Percentiles rank a stretch among this genome's conserved stretches.
Conservation (phyloP, 139 green algal genomes). For the Eudorina sp. region DNA sequence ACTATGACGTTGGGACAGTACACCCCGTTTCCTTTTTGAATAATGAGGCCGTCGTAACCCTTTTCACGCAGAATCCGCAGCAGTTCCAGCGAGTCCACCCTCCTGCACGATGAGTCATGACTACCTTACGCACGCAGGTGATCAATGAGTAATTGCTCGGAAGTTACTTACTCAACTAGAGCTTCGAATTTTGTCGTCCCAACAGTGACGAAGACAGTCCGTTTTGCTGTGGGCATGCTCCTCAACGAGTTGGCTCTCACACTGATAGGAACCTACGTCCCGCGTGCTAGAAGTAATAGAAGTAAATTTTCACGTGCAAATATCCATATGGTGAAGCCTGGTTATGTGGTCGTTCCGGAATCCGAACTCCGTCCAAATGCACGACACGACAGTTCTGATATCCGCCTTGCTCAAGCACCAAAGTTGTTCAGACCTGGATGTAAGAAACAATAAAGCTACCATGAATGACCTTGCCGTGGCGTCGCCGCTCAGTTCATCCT, state of each 20-base stretch:
- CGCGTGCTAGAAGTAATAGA: neutral
- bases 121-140: neutral
- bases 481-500: too few relatives aligned
- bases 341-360: neutral
- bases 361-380: neutral
- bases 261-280: neutral
- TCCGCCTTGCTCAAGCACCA: too few relatives aligned
- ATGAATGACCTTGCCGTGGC: too few relatives aligned
- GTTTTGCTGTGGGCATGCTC: conserved; percentile 17
- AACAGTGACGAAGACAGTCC: conserved; percentile 83
- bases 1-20: conserved; percentile 67
- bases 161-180: conserved; percentile 65
- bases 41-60: conserved; percentile 78
- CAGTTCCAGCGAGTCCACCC: conserved; percentile 70
- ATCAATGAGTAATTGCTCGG: neutral
- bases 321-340: neutral
- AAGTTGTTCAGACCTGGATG: too few relatives aligned
- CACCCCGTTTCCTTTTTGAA: conserved; percentile 73
- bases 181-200: conserved; percentile 90
- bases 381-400: too few relatives aligned
- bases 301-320: neutral
- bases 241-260: neutral
- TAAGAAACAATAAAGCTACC: too few relatives aligned
- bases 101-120: conserved; percentile 42
- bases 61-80: conserved; percentile 52